Percentiles rank a stretch among this genome's conserved stretches.
Evolutionary conservation across 768 basidiomycete species (phyloP).

Genomic region (Amanita muscaria): DNA sequence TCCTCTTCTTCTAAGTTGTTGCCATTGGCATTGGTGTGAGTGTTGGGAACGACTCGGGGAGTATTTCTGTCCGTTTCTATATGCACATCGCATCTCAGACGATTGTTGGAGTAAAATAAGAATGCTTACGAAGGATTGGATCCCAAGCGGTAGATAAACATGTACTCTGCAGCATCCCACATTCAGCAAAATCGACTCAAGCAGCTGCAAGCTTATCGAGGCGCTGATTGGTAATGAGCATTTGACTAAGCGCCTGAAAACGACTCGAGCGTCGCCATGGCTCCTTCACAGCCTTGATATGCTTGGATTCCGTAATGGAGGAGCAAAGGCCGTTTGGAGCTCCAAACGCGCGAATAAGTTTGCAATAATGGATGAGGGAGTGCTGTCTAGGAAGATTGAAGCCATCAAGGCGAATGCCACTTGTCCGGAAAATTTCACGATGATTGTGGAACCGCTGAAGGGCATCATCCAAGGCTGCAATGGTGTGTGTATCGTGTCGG

Average conservation of each 20-base stretch:
- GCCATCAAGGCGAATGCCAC: slow-evolving; percentile 1
- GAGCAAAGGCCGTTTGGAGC: neutral
- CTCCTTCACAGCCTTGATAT: neutral
- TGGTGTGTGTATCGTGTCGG: slow-evolving; percentile 18
- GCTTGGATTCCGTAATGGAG: neutral
- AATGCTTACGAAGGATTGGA: too few species aligned
- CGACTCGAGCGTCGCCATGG: neutral
- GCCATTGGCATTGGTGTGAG: too few species aligned
- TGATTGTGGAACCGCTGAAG: slow-evolving; percentile 20
- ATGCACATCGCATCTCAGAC: too few species aligned
- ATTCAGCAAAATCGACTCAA: neutral
- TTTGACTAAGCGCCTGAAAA: slow-evolving; percentile 8
- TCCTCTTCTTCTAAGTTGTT: too few species aligned
- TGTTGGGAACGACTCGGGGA: too few species aligned
- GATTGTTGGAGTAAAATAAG: too few species aligned
- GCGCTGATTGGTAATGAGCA: slow-evolving; percentile 8
- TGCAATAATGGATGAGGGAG: neutral
- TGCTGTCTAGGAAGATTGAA: slow-evolving; percentile 3
- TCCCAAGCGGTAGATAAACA: too few species aligned
- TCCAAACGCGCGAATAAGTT: neutral
- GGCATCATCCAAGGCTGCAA: slow-evolving; percentile 17
- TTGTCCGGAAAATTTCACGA: slow-evolving; percentile 22
- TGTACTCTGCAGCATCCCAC: neutral
- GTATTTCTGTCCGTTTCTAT: too few species aligned
- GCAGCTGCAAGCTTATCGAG: slow-evolving; percentile 7